Conservation (phyloP, 2,329 filamentous ascomycete species). For the Talaromyces pinophilus region DNA sequence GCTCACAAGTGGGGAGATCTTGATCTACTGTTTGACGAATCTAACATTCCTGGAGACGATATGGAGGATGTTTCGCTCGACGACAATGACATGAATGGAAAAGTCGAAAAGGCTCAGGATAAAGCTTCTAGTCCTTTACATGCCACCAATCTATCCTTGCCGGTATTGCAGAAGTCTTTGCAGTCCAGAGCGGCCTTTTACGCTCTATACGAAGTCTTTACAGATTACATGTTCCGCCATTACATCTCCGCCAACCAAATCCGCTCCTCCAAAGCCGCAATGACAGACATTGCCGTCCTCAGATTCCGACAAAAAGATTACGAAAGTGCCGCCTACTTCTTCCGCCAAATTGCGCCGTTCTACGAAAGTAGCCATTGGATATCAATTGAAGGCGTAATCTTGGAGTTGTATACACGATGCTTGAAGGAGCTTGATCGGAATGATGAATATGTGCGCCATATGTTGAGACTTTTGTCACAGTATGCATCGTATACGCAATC, state of each 20-base stretch:
- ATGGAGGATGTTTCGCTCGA: slow-evolving; percentile 42
- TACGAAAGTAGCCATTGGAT: slow-evolving; percentile 80
- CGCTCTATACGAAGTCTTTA: slow-evolving; percentile 71
- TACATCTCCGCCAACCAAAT: slow-evolving; percentile 76
- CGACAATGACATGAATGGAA: slow-evolving; percentile 25
- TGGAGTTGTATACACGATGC: slow-evolving; percentile 82
- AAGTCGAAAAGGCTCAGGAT: not conserved
- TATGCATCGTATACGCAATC: slow-evolving; percentile 40
- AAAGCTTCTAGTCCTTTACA: slow-evolving; percentile 26
- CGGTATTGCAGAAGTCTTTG: slow-evolving; percentile 62
- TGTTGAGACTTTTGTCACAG: slow-evolving; percentile 64
- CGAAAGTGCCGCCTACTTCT: slow-evolving; percentile 70
- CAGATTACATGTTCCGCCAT: slow-evolving; percentile 78
- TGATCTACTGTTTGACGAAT: slow-evolving; percentile 41
- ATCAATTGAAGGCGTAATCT: slow-evolving; percentile 75
- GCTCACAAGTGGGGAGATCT: slow-evolving; percentile 71
- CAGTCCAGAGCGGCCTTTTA: slow-evolving; percentile 66
- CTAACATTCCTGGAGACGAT: slow-evolving; percentile 30
- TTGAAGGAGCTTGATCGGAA: slow-evolving; percentile 72
- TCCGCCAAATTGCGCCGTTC: slow-evolving; percentile 74
- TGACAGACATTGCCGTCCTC: slow-evolving; percentile 82
- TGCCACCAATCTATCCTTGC: slow-evolving; percentile 55
- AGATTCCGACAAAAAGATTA: slow-evolving; percentile 78
- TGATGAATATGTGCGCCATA: slow-evolving; percentile 76
- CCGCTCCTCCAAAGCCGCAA: slow-evolving; percentile 73